Evolutionary conservation across 768 basidiomycete genomes (phyloP).

Genomic region (Russula dissimulans): DNA sequence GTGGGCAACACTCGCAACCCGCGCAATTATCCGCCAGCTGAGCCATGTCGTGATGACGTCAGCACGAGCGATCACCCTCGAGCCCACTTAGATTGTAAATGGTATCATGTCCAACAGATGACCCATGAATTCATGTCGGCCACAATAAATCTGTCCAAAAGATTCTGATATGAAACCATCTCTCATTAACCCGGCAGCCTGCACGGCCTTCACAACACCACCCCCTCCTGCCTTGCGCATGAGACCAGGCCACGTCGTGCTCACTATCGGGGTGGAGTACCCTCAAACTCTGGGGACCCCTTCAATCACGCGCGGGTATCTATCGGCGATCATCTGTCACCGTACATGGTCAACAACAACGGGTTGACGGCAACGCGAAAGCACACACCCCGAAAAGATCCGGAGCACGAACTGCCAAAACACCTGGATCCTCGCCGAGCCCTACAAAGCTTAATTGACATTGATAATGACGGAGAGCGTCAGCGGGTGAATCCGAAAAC

Average conservation of each 20-base stretch:
- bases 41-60: not conserved
- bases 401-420: slow-evolving; percentile 64
- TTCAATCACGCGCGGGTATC: slow-evolving; percentile 61
- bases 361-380: not conserved
- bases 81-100: not conserved
- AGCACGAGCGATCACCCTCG: not conserved
- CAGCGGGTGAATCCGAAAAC: not conserved
- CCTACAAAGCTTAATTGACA: slow-evolving; percentile 56
- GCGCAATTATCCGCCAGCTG: not conserved
- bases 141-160: not conserved
- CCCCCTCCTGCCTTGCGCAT: slow-evolving; percentile 2
- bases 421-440: slow-evolving; percentile 74
- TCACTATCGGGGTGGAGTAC: not conserved
- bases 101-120: not conserved
- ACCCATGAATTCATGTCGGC: not conserved
- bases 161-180: no score
- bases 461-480: not conserved
- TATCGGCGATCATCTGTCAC: slow-evolving; percentile 49
- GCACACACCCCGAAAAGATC: slow-evolving; percentile 50
- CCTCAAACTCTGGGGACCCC: slow-evolving; percentile 38
- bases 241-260: not conserved
- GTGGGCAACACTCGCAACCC: slow-evolving; percentile 4
- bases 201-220: not conserved
- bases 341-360: not conserved
- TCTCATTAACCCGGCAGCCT: not conserved